A percentile compares a stretch with the other conserved stretches of the same genome.
These are phyloP conservation scores for Barnettozyma botsteinii DNA, from an alignment of 805 yeast genomes.

Conservation along the genomic window DNA sequence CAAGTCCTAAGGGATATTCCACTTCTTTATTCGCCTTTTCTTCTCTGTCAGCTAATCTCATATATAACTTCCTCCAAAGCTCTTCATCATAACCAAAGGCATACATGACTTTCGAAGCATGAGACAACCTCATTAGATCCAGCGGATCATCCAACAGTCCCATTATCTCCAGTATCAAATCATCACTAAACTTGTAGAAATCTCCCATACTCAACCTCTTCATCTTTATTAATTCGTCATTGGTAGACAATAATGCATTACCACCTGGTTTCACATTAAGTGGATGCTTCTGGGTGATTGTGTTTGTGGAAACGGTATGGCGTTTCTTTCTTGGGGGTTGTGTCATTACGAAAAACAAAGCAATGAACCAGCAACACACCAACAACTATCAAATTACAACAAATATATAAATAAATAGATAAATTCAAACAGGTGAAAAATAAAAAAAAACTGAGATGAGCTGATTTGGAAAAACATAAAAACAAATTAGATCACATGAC, in stretches of 20 bases:
- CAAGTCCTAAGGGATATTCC: slow-evolving; percentile 26
- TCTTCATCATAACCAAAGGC: slow-evolving; percentile 76
- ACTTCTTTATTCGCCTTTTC: slow-evolving; percentile 11
- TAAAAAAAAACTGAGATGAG: background rate
- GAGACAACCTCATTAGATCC: slow-evolving; percentile 48
- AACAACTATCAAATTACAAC: too few species aligned
- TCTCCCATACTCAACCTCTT: slow-evolving; percentile 42
- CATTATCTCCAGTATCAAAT: slow-evolving; percentile 49
- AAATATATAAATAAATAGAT: too few species aligned
- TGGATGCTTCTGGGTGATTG: slow-evolving; percentile 51
- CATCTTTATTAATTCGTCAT: slow-evolving; percentile 11
- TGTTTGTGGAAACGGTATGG: slow-evolving; percentile 20
- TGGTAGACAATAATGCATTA: slow-evolving; percentile 42
- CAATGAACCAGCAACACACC: too few species aligned
- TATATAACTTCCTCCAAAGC: slow-evolving; percentile 64
- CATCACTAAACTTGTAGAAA: slow-evolving; percentile 54
- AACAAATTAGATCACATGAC: background rate
- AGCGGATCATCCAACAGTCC: slow-evolving; percentile 40
- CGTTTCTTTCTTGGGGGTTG: slow-evolving; percentile 20
- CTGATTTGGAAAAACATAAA: too few species aligned
- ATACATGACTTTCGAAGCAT: slow-evolving; percentile 59
- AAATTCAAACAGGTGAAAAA: background rate
- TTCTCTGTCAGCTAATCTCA: slow-evolving; percentile 21
- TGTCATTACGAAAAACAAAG: slow-evolving; percentile 14
- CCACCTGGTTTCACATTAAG: slow-evolving; percentile 74